Evolutionary conservation across 1,139 yeast genomes (phyloP), one percentile per base, ranked within the genome.

Genomic region (Sugiyamaella novakii): DNA sequence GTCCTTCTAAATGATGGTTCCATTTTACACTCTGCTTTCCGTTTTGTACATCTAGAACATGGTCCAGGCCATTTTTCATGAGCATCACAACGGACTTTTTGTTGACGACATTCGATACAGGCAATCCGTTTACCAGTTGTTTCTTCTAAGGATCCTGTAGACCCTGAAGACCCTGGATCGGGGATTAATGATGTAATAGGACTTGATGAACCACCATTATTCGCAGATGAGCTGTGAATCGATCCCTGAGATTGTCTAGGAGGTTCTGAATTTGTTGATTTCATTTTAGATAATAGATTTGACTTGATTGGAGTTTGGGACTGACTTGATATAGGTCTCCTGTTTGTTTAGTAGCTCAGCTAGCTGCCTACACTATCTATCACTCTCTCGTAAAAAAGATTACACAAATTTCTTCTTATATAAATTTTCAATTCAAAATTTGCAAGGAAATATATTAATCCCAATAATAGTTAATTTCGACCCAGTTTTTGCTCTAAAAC

Each of bases 21-120:
- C 46, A 91, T 69, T 33, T 83, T 78, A 65, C 98, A 92, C 15
- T 74, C 73, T 5, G 85, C 73, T 6, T 80, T 78, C 60, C 87
- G 81, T 64, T 85, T 86, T 11, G 70, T 62, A 65, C 98, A 92
- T 54, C 96, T 72, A 0, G 91, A 73, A 62, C 98, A 92, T 1
- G 96, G 86, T n/a, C 74, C 73, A 0, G 96, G 96, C 38, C 81
- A 79, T 48, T 73, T 76, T 53, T 84, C 89, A 54, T 78, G 81
- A 7, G 96, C 95, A 66, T 88, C 95, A 69, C 98, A 92, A 57
- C 84, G 80, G 21, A 92, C 68, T 68, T 92, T 92, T 65, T 92
- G 98, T 67, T 92, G 98, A 15, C 98, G 78, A 64, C 98, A 92
- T 63, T 91, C 96, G 2, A 87, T 89, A 71, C 98, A 92, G 0